phyloP scores from a whole-genome alignment of 164 flowering plant species.

The Berberis thunbergii region DNA sequence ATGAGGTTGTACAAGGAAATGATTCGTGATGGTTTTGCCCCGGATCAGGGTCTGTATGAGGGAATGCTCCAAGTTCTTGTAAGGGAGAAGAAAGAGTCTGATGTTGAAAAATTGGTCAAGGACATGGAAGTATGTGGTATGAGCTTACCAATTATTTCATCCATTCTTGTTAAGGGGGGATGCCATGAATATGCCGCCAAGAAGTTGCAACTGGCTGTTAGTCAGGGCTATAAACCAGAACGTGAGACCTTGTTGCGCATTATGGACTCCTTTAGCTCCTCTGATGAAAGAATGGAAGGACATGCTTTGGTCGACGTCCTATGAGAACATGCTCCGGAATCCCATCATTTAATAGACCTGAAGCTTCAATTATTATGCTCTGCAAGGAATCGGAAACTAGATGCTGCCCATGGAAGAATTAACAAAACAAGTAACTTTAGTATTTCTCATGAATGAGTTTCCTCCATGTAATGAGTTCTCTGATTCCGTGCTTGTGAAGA shows the following conservation, averaged over 20 bases:
- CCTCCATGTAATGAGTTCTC: conserved; percentile 52
- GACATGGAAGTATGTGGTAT: conserved; percentile 60
- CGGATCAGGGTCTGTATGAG: conserved; percentile 55
- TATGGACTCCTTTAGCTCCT: conserved; percentile 51
- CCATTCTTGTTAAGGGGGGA: conserved; percentile 59
- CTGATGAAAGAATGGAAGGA: conserved; percentile 58
- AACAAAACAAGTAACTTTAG: conserved; percentile 19
- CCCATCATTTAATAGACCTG: conserved; percentile 33
- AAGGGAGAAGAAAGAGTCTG: conserved; percentile 41
- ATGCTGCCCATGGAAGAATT: conserved; percentile 61
- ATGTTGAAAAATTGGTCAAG: conserved; percentile 36
- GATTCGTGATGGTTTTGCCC: conserved; percentile 53
- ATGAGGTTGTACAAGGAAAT: conserved; percentile 51
- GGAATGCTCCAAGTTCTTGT: conserved; percentile 40
- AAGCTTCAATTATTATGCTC: conserved; percentile 46
- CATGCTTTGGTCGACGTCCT: conserved; percentile 45
- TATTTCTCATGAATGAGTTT: conserved; percentile 25
- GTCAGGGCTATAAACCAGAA: conserved; percentile 44
- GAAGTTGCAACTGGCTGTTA: conserved; percentile 46
- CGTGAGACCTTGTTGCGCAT: conserved; percentile 44
- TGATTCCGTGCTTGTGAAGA: conserved; percentile 58
- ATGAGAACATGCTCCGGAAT: conserved; percentile 34
- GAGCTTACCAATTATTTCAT: conserved; percentile 44
- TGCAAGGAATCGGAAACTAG: conserved; percentile 50
- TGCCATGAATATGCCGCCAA: conserved; percentile 61